Percentiles rank a stretch among this genome's conserved stretches.
Conservation (phyloP, 208 protist genomes). For the Zelonia costaricensis region DNA sequence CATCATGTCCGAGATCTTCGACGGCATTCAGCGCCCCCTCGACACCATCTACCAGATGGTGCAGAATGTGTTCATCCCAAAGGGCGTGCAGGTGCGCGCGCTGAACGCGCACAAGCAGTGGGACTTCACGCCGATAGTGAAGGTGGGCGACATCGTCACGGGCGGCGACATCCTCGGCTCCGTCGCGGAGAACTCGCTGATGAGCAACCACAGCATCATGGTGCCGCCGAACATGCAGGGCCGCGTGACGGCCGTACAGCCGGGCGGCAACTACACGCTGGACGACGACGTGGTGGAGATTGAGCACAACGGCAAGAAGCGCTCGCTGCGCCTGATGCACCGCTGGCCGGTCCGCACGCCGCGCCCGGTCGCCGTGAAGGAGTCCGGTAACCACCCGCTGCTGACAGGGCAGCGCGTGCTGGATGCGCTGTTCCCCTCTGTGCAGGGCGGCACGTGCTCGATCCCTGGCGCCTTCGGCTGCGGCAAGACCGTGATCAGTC, state of each 20-base stretch:
- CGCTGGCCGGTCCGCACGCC: slow-evolving; percentile 97
- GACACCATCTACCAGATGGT: slow-evolving; percentile 97
- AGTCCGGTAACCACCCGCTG: slow-evolving; percentile 96
- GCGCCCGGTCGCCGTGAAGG: slow-evolving; percentile 95
- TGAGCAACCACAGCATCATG: slow-evolving; percentile 97
- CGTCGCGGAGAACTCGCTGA: slow-evolving; percentile 97
- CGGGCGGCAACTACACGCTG: slow-evolving; percentile 94
- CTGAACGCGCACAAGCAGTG: slow-evolving; percentile 95
- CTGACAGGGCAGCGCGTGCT: slow-evolving; percentile 99
- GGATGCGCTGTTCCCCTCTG: slow-evolving; percentile 99
- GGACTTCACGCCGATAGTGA: slow-evolving; percentile 94
- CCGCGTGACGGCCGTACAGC: slow-evolving; percentile 93
- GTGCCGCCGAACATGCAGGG: slow-evolving; percentile 94
- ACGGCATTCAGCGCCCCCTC: slow-evolving; percentile 99
- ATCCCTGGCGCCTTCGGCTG: slow-evolving; percentile 99
- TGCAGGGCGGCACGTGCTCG: slow-evolving; percentile 99
- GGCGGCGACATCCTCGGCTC: slow-evolving; percentile 97
- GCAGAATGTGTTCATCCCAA: slow-evolving; percentile 99
- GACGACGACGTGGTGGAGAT: slow-evolving; percentile 93
- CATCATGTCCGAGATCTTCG: slow-evolving; percentile 99
- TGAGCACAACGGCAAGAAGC: slow-evolving; percentile 90
- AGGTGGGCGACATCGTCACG: slow-evolving; percentile 97
- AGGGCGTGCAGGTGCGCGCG: slow-evolving; percentile 96
- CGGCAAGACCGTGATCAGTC: slow-evolving; percentile 99
- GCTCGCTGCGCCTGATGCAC: slow-evolving; percentile 95